phyloP scores from a whole-genome alignment of 2,329 filamentous ascomycete genomes.

The Colletotrichum cuscutae region DNA sequence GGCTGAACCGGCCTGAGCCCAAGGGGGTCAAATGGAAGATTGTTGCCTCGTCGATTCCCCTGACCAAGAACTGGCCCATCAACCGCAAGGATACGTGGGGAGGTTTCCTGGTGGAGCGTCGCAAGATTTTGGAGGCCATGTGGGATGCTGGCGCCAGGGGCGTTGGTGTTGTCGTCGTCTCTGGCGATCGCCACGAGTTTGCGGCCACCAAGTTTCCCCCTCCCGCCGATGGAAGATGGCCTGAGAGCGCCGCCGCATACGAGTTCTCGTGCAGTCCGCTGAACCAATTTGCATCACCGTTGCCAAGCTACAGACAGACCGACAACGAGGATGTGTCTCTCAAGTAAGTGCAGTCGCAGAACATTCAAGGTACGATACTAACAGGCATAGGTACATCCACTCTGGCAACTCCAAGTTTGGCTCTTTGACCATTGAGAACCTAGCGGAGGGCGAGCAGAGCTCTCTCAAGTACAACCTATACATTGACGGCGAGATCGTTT shows the following conservation, averaged over 20 bases:
- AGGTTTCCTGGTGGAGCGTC: conserved; percentile 86
- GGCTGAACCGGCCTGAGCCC: conserved; percentile 78
- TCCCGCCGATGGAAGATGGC: conserved; percentile 70
- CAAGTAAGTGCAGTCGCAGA: conserved; percentile 69
- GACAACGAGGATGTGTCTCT: conserved; percentile 86
- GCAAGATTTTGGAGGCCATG: conserved; percentile 85
- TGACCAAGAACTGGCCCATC: conserved; percentile 97
- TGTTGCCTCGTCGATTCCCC: conserved; percentile 88
- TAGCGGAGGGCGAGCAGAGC: conserved; percentile 72
- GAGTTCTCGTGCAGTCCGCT: conserved; percentile 94
- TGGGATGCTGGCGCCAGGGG: conserved; percentile 85
- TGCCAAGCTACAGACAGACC: conserved; percentile 83
- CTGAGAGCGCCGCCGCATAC: conserved; percentile 74
- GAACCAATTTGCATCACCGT: conserved; percentile 92
- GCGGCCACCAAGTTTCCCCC: conserved; percentile 84
- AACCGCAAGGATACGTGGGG: conserved; percentile 94
- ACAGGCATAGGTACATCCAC: conserved; percentile 73
- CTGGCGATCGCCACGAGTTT: conserved; percentile 96
- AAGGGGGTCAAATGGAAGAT: conserved; percentile 92
- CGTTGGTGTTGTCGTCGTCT: conserved; percentile 83
- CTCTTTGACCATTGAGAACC: conserved; percentile 79
- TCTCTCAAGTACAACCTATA: conserved; percentile 84
- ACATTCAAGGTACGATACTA: conserved; percentile 22
- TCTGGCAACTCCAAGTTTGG: conserved; percentile 92
- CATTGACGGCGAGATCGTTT: conserved; percentile 82